These are phyloP conservation scores for Domatiomyces catenatus DNA, from an alignment of 2,329 filamentous ascomycete species.

Conservation along the genomic window DNA sequence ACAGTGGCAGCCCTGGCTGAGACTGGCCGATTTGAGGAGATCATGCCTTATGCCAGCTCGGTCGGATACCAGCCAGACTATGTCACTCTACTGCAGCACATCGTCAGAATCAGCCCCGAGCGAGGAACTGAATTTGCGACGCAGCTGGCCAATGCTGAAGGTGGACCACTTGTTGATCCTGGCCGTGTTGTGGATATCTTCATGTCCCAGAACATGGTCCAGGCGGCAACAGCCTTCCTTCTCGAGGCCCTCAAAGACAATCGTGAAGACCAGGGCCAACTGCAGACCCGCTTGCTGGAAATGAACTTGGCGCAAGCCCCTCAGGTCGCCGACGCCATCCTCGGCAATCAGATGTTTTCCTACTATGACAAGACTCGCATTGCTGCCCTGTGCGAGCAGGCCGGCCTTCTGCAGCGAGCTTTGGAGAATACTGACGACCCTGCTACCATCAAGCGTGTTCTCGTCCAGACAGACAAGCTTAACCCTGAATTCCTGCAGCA, in stretches of 20 bases:
- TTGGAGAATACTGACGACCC: conserved; percentile 91
- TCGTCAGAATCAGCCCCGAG: conserved; percentile 78
- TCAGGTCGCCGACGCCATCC: conserved; percentile 92
- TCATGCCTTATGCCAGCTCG: conserved; percentile 75
- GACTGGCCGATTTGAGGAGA: conserved; percentile 92
- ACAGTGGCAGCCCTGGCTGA: conserved; percentile 91
- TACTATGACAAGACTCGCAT: conserved; percentile 88
- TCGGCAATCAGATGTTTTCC: conserved; percentile 96
- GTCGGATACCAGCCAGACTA: conserved; percentile 90
- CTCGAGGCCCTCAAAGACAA: conserved; percentile 92
- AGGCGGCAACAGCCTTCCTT: conserved; percentile 94
- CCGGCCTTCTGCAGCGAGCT: conserved; percentile 70
- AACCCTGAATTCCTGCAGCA: conserved; percentile 79
- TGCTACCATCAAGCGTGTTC: conserved; percentile 77
- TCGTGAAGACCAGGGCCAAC: conserved; percentile 76
- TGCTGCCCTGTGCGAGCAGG: conserved; percentile 81
- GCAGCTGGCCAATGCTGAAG: conserved; percentile 77
- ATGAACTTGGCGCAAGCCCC: conserved; percentile 97
- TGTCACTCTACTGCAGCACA: conserved; percentile 79
- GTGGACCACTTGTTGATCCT: conserved; percentile 74
- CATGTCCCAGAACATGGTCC: conserved; percentile 93
- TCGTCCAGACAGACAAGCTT: conserved; percentile 67
- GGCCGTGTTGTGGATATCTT: conserved; percentile 95
- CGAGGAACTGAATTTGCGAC: conserved; percentile 91
- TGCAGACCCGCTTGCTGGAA: conserved; percentile 89